phyloP scores from a whole-genome alignment of 306 rosid genomes.

The Malus sylvestris region DNA sequence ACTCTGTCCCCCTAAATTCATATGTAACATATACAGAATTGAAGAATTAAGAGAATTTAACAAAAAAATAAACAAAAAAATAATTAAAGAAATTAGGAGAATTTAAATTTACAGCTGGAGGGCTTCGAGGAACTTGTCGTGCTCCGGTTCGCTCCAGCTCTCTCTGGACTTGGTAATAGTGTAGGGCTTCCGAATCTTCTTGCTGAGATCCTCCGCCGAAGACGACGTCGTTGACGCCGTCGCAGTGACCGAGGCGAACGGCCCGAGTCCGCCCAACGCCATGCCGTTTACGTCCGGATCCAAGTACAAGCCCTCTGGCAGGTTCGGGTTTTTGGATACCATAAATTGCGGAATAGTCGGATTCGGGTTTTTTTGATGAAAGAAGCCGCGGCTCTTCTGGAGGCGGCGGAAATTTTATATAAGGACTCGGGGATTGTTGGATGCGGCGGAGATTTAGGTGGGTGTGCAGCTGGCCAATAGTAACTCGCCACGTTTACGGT shows the following conservation, averaged over 20 bases:
- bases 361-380: not conserved
- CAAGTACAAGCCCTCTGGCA: conserved; percentile 53
- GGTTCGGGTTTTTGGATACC: conserved; percentile 67
- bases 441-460: not conserved
- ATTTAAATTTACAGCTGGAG: conserved; percentile 67
- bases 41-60: not conserved
- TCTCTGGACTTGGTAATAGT: conserved; percentile 96
- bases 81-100: not conserved
- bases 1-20: not conserved
- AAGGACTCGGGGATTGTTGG: not conserved
- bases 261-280: conserved; percentile 54
- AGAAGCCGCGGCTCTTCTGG: not conserved
- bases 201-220: conserved; percentile 48
- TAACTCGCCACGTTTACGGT: not conserved
- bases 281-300: conserved; percentile 45
- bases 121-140: conserved; percentile 95
- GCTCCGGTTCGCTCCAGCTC: conserved; percentile 98
- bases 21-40: not conserved
- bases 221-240: conserved; percentile 27
- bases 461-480: not conserved
- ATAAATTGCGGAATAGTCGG: conserved; percentile 9
- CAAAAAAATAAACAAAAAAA: no score
- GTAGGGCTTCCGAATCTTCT: conserved; percentile 88
- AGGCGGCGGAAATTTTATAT: not conserved
- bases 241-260: conserved; percentile 30